phyloP scores from a whole-genome alignment of 2,329 filamentous ascomycete genomes.

The Knufia petricola region DNA sequence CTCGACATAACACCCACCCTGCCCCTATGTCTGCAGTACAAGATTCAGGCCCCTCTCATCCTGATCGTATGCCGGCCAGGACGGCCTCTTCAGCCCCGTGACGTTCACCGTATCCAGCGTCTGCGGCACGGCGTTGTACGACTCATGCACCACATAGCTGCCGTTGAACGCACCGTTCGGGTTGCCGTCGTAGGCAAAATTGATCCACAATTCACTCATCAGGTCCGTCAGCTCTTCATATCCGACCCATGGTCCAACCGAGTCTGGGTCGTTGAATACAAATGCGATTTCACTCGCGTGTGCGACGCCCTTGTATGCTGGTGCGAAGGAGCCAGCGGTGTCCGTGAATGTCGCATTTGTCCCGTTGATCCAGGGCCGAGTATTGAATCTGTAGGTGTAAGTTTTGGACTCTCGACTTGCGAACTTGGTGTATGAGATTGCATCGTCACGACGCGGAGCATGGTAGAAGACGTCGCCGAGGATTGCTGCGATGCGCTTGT shows the following conservation, averaged over 20 bases:
- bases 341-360: slow-evolving; percentile 18
- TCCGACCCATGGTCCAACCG: slow-evolving; percentile 30
- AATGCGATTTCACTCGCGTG: slow-evolving; percentile 49
- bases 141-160: slow-evolving; percentile 14
- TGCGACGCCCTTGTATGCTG: slow-evolving; percentile 35
- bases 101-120: slow-evolving; percentile 10
- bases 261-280: slow-evolving; percentile 43
- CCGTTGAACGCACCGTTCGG: slow-evolving; percentile 30
- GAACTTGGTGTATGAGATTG: slow-evolving; percentile 40
- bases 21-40: slow-evolving; percentile 41
- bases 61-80: slow-evolving; percentile 38
- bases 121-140: slow-evolving; percentile 8
- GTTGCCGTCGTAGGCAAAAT: slow-evolving; percentile 38
- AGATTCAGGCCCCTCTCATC: slow-evolving; percentile 32
- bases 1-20: slow-evolving; percentile 32
- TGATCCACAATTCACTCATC: slow-evolving; percentile 44
- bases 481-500: slow-evolving; percentile 47
- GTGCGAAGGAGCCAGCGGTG: slow-evolving; percentile 34
- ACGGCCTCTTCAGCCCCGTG: slow-evolving; percentile 12
- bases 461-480: slow-evolving; percentile 47
- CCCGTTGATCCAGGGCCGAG: slow-evolving; percentile 22
- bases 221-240: slow-evolving; percentile 35
- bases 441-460: slow-evolving; percentile 44
- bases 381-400: slow-evolving; percentile 55
- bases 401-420: slow-evolving; percentile 33